Conservation (phyloP, 2,329 filamentous ascomycete genomes). For the Ophiostoma ips region DNA sequence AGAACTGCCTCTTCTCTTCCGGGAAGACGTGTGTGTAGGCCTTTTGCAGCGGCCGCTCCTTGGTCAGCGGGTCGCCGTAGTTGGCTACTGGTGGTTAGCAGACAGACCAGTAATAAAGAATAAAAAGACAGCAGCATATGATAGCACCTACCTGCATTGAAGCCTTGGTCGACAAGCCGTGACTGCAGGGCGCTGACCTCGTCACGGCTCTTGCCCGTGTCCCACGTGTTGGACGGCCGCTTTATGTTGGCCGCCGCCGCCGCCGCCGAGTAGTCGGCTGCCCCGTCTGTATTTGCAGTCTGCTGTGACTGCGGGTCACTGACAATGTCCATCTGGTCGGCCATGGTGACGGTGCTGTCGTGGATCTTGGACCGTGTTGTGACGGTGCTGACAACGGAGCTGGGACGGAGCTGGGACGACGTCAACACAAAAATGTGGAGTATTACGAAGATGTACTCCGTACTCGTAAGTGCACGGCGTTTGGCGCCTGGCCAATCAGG, state of each 20-base stretch:
- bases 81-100: slow-evolving; percentile 18
- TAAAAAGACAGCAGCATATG: background rate
- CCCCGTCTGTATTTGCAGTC: no score
- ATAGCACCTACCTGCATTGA: slow-evolving; percentile 28
- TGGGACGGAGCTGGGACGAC: no score
- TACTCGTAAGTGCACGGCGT: no score
- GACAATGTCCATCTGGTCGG: slow-evolving; percentile 13
- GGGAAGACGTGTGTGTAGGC: slow-evolving; percentile 6
- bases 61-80: slow-evolving; percentile 34
- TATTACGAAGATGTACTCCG: no score
- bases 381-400: no score
- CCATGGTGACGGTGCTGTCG: background rate
- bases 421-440: no score
- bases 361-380: no score
- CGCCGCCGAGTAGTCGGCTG: no score
- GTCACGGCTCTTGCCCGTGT: slow-evolving; percentile 25
- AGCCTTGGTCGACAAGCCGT: slow-evolving; percentile 30
- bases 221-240: slow-evolving; percentile 10
- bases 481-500: no score
- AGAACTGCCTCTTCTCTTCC: background rate
- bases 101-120: background rate
- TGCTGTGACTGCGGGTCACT: background rate
- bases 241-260: background rate
- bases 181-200: slow-evolving; percentile 27
- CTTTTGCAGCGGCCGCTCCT: slow-evolving; percentile 20